phyloP scores from a whole-genome alignment of 306 rosid species.

The Quercus cerris region DNA sequence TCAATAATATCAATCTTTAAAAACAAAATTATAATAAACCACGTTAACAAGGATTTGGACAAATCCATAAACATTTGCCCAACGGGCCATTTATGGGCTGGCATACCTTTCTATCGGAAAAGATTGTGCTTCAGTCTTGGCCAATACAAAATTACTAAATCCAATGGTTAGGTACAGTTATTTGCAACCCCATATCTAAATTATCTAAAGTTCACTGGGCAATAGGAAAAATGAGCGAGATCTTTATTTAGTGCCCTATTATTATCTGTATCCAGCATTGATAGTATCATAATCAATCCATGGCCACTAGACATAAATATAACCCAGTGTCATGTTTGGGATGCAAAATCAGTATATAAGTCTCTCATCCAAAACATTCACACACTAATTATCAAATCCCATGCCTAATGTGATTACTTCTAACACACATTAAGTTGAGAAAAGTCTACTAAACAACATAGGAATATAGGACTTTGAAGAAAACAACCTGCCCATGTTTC shows the following conservation, averaged over 20 bases:
- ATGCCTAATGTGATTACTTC: background rate
- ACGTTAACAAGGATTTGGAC: background rate
- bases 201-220: background rate
- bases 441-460: slow-evolving; percentile 10
- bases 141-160: slow-evolving; percentile 11
- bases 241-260: background rate
- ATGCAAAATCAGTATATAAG: background rate
- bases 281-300: background rate
- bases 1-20: background rate
- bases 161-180: slow-evolving; percentile 5
- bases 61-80: background rate
- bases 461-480: background rate
- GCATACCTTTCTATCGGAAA: background rate
- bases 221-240: background rate
- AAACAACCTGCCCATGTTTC: slow-evolving; percentile 70
- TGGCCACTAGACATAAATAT: background rate
- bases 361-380: background rate
- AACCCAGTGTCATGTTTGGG: background rate
- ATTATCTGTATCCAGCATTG: background rate
- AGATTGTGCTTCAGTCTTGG: background rate
- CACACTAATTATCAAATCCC: background rate
- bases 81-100: background rate
- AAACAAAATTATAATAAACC: background rate
- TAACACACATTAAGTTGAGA: slow-evolving; percentile 7
- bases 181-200: slow-evolving; percentile 8